Evolutionary conservation across 192 early-diverging fungal genomes (phyloP), one percentile per base, ranked within the genome.

Genomic region (Jimgerdemannia flammicorona): DNA sequence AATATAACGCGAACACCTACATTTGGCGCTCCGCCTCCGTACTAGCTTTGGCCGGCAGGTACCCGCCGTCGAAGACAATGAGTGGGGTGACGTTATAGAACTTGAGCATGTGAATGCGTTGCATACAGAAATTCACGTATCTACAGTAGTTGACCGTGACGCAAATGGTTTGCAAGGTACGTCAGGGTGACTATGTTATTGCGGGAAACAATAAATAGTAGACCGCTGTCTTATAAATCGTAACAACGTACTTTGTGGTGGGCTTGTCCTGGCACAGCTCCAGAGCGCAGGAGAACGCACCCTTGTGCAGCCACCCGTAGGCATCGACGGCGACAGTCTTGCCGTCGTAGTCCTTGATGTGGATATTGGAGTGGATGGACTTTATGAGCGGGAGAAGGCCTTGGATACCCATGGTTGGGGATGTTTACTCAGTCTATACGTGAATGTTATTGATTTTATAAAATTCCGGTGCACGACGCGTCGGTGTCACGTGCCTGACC

Each of bases 51-150:
- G 94, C 90, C 0, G 97, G 97, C 3, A 99, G 80, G 69, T 82
- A 78, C 17, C 93, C 95, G 19, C 98, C 98, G 76, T 99, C 98
- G 83, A 99, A 99, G 14, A 99, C 97, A 67, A 99, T 83, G 14
- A 94, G 70, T 2, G 97, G 98, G 49, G 79, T 85, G 64, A 99
- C 86, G 18, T 86, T 86, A 75, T 90, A 80, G 70, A 90, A 83
- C 17, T 87, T 84, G 43, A 99, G 85, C 85, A 95, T 87, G n/a
- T 81, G 79, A 6, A 97, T 89, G 64, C 89, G 81, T 19, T 83
- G 81, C 89, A 96, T 91, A 79, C 94, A 98, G 70, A 89, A 97
- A 0, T 89, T 69, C 3, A 99, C 78, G 84, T 95, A 97, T 82
- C 94, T 98, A 67, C 43, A 67, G 59, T 44, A 19, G 72, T 3